These are phyloP conservation scores for Pulicaria dysenterica DNA, from an alignment of 129 eudicot genomes.

Conservation along the genomic window DNA sequence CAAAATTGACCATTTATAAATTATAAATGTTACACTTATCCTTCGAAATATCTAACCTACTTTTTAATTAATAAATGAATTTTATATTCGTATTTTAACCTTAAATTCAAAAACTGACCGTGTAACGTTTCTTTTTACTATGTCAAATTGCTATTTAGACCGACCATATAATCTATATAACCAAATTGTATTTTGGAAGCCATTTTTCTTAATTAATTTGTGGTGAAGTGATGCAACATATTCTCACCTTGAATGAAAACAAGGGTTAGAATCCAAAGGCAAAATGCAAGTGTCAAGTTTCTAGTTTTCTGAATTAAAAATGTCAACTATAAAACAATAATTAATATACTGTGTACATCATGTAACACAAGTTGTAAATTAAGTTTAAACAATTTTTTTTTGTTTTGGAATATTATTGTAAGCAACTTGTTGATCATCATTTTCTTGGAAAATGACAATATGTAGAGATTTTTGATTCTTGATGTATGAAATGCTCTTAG, in stretches of 20 bases:
- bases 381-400: background rate
- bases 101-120: constrained; percentile 10
- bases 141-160: constrained; percentile 13
- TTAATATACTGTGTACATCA: constrained; percentile 8
- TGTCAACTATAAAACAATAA: background rate
- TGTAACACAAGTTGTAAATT: constrained; percentile 7
- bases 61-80: background rate
- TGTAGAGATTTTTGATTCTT: constrained; percentile 27
- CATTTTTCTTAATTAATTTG: background rate
- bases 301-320: constrained; percentile 3
- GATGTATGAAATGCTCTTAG: constrained; percentile 27
- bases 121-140: constrained; percentile 1
- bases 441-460: constrained; percentile 35
- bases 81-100: background rate
- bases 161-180: constrained; percentile 18
- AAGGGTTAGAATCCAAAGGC: constrained; percentile 28
- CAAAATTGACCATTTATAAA: constrained; percentile 16
- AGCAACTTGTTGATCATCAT: constrained; percentile 32
- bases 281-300: constrained; percentile 29
- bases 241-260: constrained; percentile 29
- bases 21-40: constrained; percentile 7
- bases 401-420: constrained; percentile 18
- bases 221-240: constrained; percentile 35
- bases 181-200: constrained; percentile 1
- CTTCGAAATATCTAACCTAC: too few relatives aligned